Percentiles rank a stretch among this genome's conserved stretches.
Evolutionary conservation across 1,284 basidiomycete genomes (phyloP).

Genomic region (Cronartium quercuum): DNA sequence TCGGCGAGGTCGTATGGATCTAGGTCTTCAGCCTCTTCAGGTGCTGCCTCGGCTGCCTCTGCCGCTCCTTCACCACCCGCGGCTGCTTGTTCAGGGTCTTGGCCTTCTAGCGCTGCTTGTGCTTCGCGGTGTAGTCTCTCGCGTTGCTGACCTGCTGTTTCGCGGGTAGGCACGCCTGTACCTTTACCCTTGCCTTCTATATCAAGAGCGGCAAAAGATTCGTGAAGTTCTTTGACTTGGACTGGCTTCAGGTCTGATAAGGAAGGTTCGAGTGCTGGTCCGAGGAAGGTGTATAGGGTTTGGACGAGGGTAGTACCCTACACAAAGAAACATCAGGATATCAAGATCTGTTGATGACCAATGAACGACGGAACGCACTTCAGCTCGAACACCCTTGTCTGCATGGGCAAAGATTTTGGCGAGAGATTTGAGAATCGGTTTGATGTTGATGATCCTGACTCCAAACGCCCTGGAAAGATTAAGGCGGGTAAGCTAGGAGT

Average conservation of each 20-base stretch:
- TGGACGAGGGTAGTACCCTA: conserved; percentile 67
- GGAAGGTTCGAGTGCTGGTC: conserved; percentile 76
- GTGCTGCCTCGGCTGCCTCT: conserved; percentile 39
- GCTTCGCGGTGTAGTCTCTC: conserved; percentile 52
- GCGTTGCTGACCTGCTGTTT: conserved; percentile 70
- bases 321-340: background rate
- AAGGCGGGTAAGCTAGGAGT: background rate
- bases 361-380: conserved; percentile 50
- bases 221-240: conserved; percentile 93
- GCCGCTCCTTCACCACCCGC: conserved; percentile 36
- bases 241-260: conserved; percentile 92
- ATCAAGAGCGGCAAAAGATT: conserved; percentile 78
- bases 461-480: conserved; percentile 65
- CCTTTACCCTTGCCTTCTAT: conserved; percentile 75
- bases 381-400: conserved; percentile 91
- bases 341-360: background rate
- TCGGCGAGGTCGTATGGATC: conserved; percentile 81
- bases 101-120: conserved; percentile 48
- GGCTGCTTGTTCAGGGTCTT: conserved; percentile 48
- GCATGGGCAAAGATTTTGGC: conserved; percentile 92
- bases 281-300: conserved; percentile 79
- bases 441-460: conserved; percentile 64
- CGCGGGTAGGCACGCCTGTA: conserved; percentile 66
- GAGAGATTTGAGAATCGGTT: conserved; percentile 71
- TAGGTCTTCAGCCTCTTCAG: conserved; percentile 52